phyloP scores from a whole-genome alignment of 2,329 filamentous ascomycete genomes.

The Sporothrix schenckii region DNA sequence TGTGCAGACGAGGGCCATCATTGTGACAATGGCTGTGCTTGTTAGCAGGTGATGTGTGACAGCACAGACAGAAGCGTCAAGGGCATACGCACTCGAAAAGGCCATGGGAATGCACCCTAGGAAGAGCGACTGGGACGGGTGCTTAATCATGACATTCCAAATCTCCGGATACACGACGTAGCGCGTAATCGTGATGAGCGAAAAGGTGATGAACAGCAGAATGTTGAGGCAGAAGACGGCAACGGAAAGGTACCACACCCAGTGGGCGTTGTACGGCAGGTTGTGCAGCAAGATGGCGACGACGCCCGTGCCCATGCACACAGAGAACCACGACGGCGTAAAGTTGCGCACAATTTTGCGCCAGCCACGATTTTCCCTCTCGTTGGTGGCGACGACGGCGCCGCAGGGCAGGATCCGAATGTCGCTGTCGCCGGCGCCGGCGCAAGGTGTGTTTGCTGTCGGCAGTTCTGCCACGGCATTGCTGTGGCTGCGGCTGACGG shows the following conservation, averaged over 20 bases:
- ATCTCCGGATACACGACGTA: conserved; percentile 65
- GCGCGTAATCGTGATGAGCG: conserved; percentile 55
- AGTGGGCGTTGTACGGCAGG: conserved; percentile 59
- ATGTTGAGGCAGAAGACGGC: conserved; percentile 61
- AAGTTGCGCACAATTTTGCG: conserved; percentile 49
- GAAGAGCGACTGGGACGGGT: conserved; percentile 65
- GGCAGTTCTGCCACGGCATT: background rate
- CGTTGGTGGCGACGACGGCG: conserved; percentile 1
- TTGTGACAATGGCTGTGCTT: conserved; percentile 56
- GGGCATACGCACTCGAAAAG: conserved; percentile 49
- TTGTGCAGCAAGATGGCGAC: conserved; percentile 60
- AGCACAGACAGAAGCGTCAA: background rate
- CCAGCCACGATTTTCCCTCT: conserved; percentile 40
- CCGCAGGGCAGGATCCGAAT: conserved; percentile 16
- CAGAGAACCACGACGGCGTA: conserved; percentile 55
- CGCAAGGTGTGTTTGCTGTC: background rate
- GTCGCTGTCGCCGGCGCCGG: background rate
- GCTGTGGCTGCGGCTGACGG: background rate
- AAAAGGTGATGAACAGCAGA: conserved; percentile 56
- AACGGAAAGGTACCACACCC: conserved; percentile 58
- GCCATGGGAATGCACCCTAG: conserved; percentile 66
- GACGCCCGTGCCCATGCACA: conserved; percentile 67
- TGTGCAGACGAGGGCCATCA: conserved; percentile 61
- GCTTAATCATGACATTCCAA: conserved; percentile 62
- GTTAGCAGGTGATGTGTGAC: background rate